These are phyloP conservation scores for Podaxis mareebaensis DNA, from an alignment of 768 basidiomycete species.

Conservation along the genomic window DNA sequence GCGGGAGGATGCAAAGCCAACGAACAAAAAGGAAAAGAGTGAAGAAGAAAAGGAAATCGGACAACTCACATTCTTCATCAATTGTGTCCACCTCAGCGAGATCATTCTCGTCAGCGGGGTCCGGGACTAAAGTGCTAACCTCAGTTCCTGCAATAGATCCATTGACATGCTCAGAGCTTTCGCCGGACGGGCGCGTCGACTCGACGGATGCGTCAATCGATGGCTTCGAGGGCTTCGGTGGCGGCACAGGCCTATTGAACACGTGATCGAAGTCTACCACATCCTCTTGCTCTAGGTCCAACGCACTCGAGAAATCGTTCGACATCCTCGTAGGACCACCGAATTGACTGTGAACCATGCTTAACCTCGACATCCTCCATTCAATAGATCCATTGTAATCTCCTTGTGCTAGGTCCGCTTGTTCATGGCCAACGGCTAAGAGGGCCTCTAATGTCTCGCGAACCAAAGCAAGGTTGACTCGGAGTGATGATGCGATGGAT, in stretches of 20 bases:
- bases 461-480: slow-evolving; percentile 55
- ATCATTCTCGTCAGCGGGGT: slow-evolving; percentile 20
- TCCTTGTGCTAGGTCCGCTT: slow-evolving; percentile 66
- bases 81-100: slow-evolving; percentile 27
- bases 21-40: background rate
- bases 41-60: background rate
- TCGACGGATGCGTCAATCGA: slow-evolving; percentile 29
- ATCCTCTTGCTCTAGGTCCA: slow-evolving; percentile 47
- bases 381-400: slow-evolving; percentile 78
- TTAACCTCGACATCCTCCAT: slow-evolving; percentile 73
- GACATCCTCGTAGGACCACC: slow-evolving; percentile 39
- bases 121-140: slow-evolving; percentile 29
- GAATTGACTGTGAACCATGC: slow-evolving; percentile 54
- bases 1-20: too few species aligned
- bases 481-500: slow-evolving; percentile 49
- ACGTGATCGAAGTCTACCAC: slow-evolving; percentile 61
- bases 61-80: slow-evolving; percentile 41
- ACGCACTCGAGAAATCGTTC: slow-evolving; percentile 30
- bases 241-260: slow-evolving; percentile 40
- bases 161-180: slow-evolving; percentile 19
- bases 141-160: slow-evolving; percentile 22
- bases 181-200: slow-evolving; percentile 28
- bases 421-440: slow-evolving; percentile 65
- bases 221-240: slow-evolving; percentile 26
- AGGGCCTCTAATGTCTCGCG: slow-evolving; percentile 64